phyloP scores from a whole-genome alignment of 257 asterid species.

The Coffea eugenioides region DNA sequence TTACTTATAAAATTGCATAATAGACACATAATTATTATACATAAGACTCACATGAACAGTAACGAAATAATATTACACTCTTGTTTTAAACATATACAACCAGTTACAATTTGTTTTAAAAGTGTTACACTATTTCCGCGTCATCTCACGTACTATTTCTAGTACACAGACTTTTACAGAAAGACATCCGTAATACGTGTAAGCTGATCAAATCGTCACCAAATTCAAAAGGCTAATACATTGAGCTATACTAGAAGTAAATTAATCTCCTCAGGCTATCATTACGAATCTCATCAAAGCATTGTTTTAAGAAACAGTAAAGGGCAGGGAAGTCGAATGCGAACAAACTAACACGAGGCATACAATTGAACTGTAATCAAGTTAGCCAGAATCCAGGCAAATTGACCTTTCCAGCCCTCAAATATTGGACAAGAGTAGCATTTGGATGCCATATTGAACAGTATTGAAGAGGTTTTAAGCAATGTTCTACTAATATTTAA shows the following conservation, averaged over 20 bases:
- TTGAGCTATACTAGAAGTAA: neutral
- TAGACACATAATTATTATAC: too few species aligned
- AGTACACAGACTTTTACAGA: neutral
- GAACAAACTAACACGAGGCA: neutral
- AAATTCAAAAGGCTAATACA: neutral
- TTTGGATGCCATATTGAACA: neutral
- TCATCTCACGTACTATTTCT: neutral
- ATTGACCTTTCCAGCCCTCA: neutral
- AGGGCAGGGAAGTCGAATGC: neutral
- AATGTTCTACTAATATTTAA: too few species aligned
- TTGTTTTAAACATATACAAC: too few species aligned
- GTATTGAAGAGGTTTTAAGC: neutral
- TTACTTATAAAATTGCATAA: too few species aligned
- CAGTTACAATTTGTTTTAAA: too few species aligned
- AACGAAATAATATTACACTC: too few species aligned
- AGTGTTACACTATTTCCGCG: too few species aligned
- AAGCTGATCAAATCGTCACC: neutral
- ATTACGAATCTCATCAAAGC: neutral
- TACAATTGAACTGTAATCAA: neutral
- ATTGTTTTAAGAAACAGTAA: neutral
- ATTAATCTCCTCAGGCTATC: slow-evolving; percentile 43
- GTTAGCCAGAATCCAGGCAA: too few species aligned
- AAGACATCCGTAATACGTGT: neutral
- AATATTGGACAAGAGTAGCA: neutral
- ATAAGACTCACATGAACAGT: too few species aligned